Percentiles rank a stretch among this genome's conserved stretches.
These are phyloP conservation scores for Fusarium foetens DNA, from an alignment of 2,329 filamentous ascomycete genomes.

Conservation along the genomic window DNA sequence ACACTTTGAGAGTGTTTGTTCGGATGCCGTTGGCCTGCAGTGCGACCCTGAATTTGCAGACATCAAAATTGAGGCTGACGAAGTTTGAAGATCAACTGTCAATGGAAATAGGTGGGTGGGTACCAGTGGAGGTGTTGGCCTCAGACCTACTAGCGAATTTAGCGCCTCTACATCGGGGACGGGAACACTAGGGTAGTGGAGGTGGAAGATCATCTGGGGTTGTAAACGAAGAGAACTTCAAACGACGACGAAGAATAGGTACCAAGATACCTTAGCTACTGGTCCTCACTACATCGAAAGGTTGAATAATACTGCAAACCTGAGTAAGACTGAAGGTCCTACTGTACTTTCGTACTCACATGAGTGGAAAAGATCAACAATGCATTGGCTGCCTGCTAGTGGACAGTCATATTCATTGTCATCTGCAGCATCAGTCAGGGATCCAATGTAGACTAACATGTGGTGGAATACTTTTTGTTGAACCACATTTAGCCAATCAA, in stretches of 20 bases:
- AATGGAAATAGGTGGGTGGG: not conserved
- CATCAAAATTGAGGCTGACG: conserved; percentile 24
- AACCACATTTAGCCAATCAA: conserved; percentile 11
- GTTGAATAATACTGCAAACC: not conserved
- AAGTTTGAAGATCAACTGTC: conserved; percentile 18
- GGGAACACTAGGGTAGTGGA: conserved; percentile 6
- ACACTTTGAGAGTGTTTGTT: not conserved
- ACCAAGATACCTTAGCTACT: not conserved
- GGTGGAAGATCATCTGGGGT: not conserved
- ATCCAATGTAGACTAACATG: not conserved
- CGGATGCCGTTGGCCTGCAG: conserved; percentile 4
- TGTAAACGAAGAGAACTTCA: not conserved
- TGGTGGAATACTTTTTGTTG: conserved; percentile 15
- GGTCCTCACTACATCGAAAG: too few relatives aligned
- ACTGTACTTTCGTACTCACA: not conserved
- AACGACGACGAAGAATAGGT: not conserved
- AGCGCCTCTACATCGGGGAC: not conserved
- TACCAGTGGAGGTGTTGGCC: not conserved
- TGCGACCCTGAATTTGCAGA: conserved; percentile 1
- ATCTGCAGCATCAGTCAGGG: conserved; percentile 1
- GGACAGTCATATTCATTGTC: not conserved
- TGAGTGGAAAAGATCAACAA: not conserved
- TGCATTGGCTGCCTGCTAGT: conserved; percentile 5
- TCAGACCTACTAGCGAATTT: conserved; percentile 11
- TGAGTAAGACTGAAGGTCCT: not conserved